phyloP scores from a whole-genome alignment of 176 grass and related monocot genomes.

The Bothriochloa decipiens region DNA sequence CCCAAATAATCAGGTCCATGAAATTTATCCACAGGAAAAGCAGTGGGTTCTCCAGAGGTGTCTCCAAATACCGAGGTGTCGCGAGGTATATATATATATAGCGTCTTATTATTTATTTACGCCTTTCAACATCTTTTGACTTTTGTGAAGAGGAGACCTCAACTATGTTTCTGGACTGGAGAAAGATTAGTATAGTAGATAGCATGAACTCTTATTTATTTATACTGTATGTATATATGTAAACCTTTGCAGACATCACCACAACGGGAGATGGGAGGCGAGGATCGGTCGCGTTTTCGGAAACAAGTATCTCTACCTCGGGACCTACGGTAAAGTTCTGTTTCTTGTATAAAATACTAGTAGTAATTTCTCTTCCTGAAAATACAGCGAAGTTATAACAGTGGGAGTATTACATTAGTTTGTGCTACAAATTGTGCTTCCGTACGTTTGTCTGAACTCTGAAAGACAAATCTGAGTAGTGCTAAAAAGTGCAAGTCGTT shows the following conservation, averaged over 20 bases:
- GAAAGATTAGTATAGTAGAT: too few relatives aligned
- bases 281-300: slow-evolving; percentile 70
- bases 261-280: slow-evolving; percentile 80
- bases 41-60: slow-evolving; percentile 81
- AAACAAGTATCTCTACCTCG: slow-evolving; percentile 83
- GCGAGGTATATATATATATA: slow-evolving; percentile 50
- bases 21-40: slow-evolving; percentile 69
- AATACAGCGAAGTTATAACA: background rate
- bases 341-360: background rate
- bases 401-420: background rate
- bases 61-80: slow-evolving; percentile 79
- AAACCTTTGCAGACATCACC: slow-evolving; percentile 53
- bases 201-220: background rate
- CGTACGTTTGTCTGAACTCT: background rate
- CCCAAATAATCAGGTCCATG: slow-evolving; percentile 14
- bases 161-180: background rate
- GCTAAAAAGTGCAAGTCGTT: slow-evolving; percentile 22
- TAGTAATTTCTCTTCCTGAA: background rate
- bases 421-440: background rate
- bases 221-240: background rate
- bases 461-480: slow-evolving; percentile 29
- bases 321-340: slow-evolving; percentile 56
- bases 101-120: background rate
- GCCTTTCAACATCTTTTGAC: background rate
- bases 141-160: background rate